phyloP scores from a whole-genome alignment of 116 monocot species.

The Thalassia testudinum region DNA sequence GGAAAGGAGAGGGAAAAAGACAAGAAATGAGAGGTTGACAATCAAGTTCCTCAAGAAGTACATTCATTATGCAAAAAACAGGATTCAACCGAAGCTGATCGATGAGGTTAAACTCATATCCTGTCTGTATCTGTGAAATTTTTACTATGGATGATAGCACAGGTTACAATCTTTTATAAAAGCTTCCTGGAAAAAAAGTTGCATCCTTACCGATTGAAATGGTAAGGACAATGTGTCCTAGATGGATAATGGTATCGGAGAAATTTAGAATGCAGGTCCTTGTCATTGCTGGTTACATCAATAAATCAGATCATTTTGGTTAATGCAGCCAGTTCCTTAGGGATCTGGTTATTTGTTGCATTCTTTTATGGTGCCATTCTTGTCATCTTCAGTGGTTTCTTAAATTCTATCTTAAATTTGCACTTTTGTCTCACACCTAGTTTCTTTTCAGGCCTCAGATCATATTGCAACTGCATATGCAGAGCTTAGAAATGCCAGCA shows the following conservation, averaged over 20 bases:
- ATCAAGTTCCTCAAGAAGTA: conserved; percentile 94
- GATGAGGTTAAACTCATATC: conserved; percentile 63
- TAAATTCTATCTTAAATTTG: neutral
- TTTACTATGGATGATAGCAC: neutral
- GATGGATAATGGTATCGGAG: neutral
- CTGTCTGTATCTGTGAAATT: neutral
- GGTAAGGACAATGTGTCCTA: neutral
- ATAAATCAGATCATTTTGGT: too few species aligned
- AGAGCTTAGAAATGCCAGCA: conserved; percentile 72
- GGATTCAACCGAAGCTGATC: conserved; percentile 77
- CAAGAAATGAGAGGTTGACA: conserved; percentile 61
- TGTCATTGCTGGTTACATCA: too few species aligned
- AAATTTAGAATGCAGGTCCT: neutral
- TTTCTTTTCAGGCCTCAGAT: conserved; percentile 59
- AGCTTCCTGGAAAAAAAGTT: neutral
- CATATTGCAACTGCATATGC: conserved; percentile 93
- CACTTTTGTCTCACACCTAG: neutral
- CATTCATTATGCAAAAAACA: conserved; percentile 89
- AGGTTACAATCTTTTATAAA: neutral
- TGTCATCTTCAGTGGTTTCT: neutral
- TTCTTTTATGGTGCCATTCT: neutral
- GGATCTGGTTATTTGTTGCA: conserved; percentile 20
- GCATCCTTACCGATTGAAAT: neutral
- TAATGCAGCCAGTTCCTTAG: too few species aligned
- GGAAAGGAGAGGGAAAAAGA: conserved; percentile 59